phyloP scores from a whole-genome alignment of 371 early-diverging fungal genomes.

The Chytridiales sp. region DNA sequence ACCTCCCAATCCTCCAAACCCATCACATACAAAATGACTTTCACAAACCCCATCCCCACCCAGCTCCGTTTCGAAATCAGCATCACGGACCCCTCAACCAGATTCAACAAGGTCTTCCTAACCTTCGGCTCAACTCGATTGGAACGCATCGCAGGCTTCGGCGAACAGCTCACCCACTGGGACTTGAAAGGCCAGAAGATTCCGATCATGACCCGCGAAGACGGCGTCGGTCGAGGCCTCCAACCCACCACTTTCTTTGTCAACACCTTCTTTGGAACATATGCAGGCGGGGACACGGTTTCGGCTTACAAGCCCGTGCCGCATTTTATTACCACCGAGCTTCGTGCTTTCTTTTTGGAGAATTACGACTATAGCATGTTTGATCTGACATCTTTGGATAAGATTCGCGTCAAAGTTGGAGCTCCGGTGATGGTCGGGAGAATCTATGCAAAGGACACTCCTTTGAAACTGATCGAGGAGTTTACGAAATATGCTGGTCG shows the following conservation, averaged over 20 bases:
- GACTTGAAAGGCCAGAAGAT: slow-evolving; percentile 53
- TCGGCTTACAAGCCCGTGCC: slow-evolving; percentile 53
- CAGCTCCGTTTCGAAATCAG: slow-evolving; percentile 7
- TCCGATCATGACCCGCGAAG: slow-evolving; percentile 47
- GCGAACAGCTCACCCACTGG: slow-evolving; percentile 44
- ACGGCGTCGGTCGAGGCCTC: slow-evolving; percentile 44
- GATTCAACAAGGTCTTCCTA: slow-evolving; percentile 12
- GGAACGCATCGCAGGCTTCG: slow-evolving; percentile 41
- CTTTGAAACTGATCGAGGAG: slow-evolving; percentile 46
- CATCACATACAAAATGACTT: slow-evolving; percentile 5
- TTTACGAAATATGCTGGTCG: slow-evolving; percentile 52
- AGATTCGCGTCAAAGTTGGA: slow-evolving; percentile 45
- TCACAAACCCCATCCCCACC: slow-evolving; percentile 1
- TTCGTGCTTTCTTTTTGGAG: slow-evolving; percentile 49
- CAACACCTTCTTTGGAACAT: slow-evolving; percentile 39
- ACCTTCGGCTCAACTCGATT: slow-evolving; percentile 1
- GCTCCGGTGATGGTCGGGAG: slow-evolving; percentile 30
- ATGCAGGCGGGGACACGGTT: slow-evolving; percentile 40
- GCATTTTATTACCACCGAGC: slow-evolving; percentile 50
- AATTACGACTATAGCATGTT: slow-evolving; percentile 54
- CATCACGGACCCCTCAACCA: slow-evolving; percentile 1
- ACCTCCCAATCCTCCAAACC: background rate
- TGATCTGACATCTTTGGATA: slow-evolving; percentile 46
- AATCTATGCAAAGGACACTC: background rate
- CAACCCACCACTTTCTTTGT: slow-evolving; percentile 35